A percentile compares a stretch with the other conserved stretches of the same genome.
phyloP scores from a whole-genome alignment of 2,329 filamentous ascomycete species.

The Pezicula neosporulosa region DNA sequence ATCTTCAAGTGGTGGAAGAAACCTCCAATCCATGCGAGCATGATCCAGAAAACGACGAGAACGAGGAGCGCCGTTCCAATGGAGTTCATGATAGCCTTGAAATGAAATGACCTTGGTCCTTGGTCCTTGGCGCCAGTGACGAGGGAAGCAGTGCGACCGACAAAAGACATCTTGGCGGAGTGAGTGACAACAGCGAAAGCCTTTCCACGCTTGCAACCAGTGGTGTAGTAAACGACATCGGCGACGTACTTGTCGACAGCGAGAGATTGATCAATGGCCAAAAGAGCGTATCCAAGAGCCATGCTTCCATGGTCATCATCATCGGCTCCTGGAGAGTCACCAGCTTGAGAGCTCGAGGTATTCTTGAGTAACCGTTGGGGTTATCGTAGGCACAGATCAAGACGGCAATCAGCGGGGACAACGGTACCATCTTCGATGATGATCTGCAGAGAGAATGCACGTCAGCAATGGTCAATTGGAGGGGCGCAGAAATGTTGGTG shows the following conservation, averaged over 20 bases:
- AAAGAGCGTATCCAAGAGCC: constrained; percentile 55
- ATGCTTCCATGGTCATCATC: constrained; percentile 56
- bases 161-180: constrained; percentile 69
- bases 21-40: constrained; percentile 72
- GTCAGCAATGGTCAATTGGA: constrained; percentile 1
- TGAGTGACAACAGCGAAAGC: constrained; percentile 66
- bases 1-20: constrained; percentile 71
- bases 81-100: constrained; percentile 82
- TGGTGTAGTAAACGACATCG: constrained; percentile 74
- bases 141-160: constrained; percentile 70
- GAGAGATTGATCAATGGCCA: constrained; percentile 74
- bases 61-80: constrained; percentile 73
- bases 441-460: constrained; percentile 38
- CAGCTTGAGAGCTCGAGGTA: constrained; percentile 64
- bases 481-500: not conserved
- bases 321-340: constrained; percentile 56
- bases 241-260: constrained; percentile 79
- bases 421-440: constrained; percentile 70
- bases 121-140: constrained; percentile 73
- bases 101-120: no score
- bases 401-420: constrained; percentile 64
- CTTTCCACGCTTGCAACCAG: constrained; percentile 78
- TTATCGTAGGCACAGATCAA: constrained; percentile 72
- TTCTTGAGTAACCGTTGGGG: constrained; percentile 62
- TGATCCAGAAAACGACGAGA: constrained; percentile 74